These are phyloP conservation scores for Metrosideros polymorpha DNA, from an alignment of 441 rosid species.

Conservation along the genomic window DNA sequence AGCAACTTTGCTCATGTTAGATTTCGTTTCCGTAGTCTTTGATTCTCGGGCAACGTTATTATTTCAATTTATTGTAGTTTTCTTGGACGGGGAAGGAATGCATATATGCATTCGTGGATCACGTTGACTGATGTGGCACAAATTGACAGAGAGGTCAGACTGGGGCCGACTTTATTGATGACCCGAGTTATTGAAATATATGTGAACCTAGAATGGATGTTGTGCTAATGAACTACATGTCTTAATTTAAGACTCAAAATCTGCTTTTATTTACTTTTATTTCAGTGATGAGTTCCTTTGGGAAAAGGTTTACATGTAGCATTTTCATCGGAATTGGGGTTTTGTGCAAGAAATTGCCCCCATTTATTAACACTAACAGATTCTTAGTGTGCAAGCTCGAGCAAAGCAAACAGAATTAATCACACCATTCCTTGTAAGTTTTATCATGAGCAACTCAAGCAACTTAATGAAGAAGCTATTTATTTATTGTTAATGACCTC, in stretches of 20 bases:
- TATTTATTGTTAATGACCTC: neutral
- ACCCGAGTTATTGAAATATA: neutral
- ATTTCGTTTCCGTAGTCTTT: no score
- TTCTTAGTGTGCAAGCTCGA: neutral
- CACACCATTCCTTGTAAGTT: neutral
- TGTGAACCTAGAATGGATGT: neutral
- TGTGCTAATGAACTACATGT: neutral
- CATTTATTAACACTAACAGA: neutral
- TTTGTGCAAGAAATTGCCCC: neutral
- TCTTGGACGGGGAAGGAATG: neutral
- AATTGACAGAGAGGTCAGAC: neutral
- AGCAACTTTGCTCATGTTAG: neutral
- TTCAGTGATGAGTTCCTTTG: neutral
- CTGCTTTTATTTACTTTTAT: neutral
- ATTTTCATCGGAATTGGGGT: neutral
- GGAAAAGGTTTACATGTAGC: neutral
- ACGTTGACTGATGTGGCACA: neutral
- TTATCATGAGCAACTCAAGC: neutral
- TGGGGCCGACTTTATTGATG: neutral
- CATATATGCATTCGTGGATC: neutral
- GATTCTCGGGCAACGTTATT: no score
- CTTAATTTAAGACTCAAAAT: neutral
- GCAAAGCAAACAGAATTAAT: neutral
- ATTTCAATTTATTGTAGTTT: neutral
- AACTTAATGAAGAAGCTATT: neutral